phyloP scores from a whole-genome alignment of 208 protist genomes.

The Acanthamoeba pearcei region DNA sequence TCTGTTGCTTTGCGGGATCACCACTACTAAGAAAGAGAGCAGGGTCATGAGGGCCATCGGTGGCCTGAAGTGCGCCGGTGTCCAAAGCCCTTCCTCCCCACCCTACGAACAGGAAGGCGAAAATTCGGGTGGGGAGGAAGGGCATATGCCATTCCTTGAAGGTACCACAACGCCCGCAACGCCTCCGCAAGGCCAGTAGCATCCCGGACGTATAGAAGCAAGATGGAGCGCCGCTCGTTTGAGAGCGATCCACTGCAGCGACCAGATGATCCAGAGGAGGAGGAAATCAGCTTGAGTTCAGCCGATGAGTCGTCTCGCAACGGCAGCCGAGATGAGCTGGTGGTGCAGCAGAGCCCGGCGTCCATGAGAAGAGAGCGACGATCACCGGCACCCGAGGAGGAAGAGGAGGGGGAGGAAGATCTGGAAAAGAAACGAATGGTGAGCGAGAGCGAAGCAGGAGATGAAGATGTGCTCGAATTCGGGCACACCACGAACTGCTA shows the following conservation, averaged over 20 bases:
- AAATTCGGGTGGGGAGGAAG: too few relatives aligned
- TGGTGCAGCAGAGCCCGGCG: not conserved
- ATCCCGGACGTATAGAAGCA: too few relatives aligned
- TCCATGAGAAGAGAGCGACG: not conserved
- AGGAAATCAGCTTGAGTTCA: conserved; percentile 1
- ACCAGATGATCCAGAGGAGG: not conserved
- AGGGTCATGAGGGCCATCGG: too few relatives aligned
- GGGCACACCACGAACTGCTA: conserved; percentile 28
- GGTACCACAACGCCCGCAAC: too few relatives aligned
- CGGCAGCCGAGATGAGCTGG: not conserved
- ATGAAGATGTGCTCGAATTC: conserved; percentile 12
- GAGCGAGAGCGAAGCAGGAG: not conserved
- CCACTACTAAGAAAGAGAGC: too few relatives aligned
- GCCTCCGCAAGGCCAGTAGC: too few relatives aligned
- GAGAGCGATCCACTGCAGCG: conserved; percentile 16
- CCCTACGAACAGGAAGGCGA: too few relatives aligned
- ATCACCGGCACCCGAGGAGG: not conserved
- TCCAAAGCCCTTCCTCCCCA: too few relatives aligned
- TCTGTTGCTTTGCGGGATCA: too few relatives aligned
- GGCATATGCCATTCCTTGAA: too few relatives aligned
- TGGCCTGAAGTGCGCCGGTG: too few relatives aligned
- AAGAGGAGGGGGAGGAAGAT: not conserved
- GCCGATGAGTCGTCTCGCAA: not conserved
- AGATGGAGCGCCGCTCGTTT: not conserved
- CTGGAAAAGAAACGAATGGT: conserved; percentile 43